A percentile compares a stretch with the other conserved stretches of the same genome.
These are phyloP conservation scores for Venturia aucupariae DNA, from an alignment of 2,329 filamentous ascomycete species.

Conservation along the genomic window DNA sequence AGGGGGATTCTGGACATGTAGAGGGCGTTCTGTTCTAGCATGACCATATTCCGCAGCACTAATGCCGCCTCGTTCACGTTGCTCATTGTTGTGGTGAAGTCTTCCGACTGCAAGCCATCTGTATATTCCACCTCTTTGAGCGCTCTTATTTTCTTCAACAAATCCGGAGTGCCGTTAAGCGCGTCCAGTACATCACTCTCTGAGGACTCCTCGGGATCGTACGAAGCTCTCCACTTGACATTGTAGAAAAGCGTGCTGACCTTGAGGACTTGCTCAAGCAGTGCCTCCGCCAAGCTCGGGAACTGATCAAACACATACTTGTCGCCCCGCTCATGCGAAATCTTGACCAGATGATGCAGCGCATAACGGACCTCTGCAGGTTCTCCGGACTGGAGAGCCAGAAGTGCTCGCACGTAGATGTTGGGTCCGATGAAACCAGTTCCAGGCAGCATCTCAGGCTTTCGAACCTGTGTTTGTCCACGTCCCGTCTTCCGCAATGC, in stretches of 20 bases:
- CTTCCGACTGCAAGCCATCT: constrained; percentile 60
- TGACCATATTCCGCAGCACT: constrained; percentile 92
- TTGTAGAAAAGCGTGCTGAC: constrained; percentile 73
- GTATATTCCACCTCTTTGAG: constrained; percentile 51
- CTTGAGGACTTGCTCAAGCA: constrained; percentile 76
- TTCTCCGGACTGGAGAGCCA: constrained; percentile 72
- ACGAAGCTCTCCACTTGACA: constrained; percentile 71
- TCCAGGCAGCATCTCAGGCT: constrained; percentile 45
- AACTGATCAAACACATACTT: constrained; percentile 95
- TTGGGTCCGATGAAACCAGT: constrained; percentile 66
- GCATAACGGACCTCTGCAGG: constrained; percentile 83
- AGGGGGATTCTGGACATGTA: constrained; percentile 69
- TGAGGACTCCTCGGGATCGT: constrained; percentile 36
- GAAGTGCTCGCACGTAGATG: constrained; percentile 82
- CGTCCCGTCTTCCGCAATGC: constrained; percentile 25
- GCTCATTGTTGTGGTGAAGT: constrained; percentile 61
- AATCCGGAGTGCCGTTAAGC: constrained; percentile 56
- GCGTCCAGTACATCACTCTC: constrained; percentile 53
- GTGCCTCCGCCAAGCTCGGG: constrained; percentile 73
- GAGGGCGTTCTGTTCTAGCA: constrained; percentile 76
- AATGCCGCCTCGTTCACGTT: constrained; percentile 78
- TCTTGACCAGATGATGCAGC: constrained; percentile 86
- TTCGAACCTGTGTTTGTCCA: constrained; percentile 33
- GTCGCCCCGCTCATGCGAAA: constrained; percentile 87
- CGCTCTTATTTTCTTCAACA: constrained; percentile 61